phyloP scores from a whole-genome alignment of 345 rosid species.

The Hibiscus syriacus region DNA sequence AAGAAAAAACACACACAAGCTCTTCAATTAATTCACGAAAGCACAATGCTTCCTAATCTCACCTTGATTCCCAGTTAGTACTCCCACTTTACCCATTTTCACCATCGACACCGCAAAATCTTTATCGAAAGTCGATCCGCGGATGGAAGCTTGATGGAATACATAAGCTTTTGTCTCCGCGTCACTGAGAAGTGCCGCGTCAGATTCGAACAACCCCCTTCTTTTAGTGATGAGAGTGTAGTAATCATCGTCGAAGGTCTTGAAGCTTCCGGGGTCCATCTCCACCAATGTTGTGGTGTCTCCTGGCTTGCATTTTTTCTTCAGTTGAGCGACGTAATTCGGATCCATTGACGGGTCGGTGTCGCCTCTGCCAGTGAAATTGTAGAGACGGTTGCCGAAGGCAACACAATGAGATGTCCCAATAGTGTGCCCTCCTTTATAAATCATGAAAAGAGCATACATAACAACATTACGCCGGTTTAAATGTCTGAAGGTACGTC shows the following conservation, averaged over 20 bases:
- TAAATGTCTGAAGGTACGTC: too few species aligned
- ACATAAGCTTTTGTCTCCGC: constrained; percentile 29
- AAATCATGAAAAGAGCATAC: not conserved
- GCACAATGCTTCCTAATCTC: constrained; percentile 51
- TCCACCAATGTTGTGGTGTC: constrained; percentile 22
- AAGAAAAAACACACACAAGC: not conserved
- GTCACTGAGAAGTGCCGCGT: constrained; percentile 52
- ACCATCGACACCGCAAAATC: constrained; percentile 55
- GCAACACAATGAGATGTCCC: constrained; percentile 40
- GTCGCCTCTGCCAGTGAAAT: constrained; percentile 54
- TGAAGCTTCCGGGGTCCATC: constrained; percentile 67
- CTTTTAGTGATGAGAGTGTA: constrained; percentile 33
- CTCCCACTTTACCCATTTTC: constrained; percentile 41
- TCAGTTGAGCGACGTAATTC: constrained; percentile 31
- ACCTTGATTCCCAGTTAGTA: constrained; percentile 39
- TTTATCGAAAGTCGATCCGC: constrained; percentile 28
- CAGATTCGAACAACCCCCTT: constrained; percentile 52
- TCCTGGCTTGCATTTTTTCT: constrained; percentile 38
- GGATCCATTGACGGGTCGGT: constrained; percentile 52
- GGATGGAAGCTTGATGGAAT: constrained; percentile 17
- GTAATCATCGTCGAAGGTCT: constrained; percentile 40
- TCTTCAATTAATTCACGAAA: constrained; percentile 17
- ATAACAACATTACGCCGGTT: not conserved
- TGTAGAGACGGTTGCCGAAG: constrained; percentile 36
- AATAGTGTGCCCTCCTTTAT: constrained; percentile 35